Evolutionary conservation across 2,329 filamentous ascomycete genomes (phyloP), one percentile per base, ranked within the genome.

Genomic region (Aspergillus ustus): DNA sequence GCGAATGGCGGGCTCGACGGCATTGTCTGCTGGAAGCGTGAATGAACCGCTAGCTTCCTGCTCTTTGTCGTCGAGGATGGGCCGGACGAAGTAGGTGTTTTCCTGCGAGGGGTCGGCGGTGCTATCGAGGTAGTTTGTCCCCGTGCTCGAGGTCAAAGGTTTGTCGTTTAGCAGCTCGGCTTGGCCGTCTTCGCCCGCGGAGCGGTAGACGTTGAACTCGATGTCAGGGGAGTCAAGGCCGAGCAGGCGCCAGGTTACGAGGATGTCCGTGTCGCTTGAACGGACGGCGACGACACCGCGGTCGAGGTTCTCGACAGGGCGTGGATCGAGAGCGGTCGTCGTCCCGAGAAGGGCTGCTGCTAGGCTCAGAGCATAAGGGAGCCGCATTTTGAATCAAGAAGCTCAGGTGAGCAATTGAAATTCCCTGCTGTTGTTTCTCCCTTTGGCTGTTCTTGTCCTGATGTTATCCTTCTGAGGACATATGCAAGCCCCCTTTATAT

Each of bases 141-240:
- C 58, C 2, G 17, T 28, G 4, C 34, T 40, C 5, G 34, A 40
- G 34, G 52, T 56, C 9, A 60, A 19, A 2, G 50, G 29, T 4
- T 60, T 31, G 5, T 15, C 2, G 31, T 60, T 60, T 2, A 60
- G 52, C 7, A 22, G 15, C 34, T 56, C 31, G 4, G 52, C 20
- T 2, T 56, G 17, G 15, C 58, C 58, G 25, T 15, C n/a, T 22
- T 19, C 25, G 34, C 44, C 58, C 3, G 43, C 29, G 20, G 44
- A 13, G 17, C 58, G 58, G 34, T 60, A 60, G 31, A 60, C 8
- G 46, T 60, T 60, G 46, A 60, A 60, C 1, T 31, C 58, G n/a
- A 60, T 55, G 7, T 50, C 58, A 5, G 51, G 29, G 2, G 52
- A 22, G 28, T 60, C 58, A 3, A 60, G 58, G 11, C 58, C 58